These are phyloP conservation scores for Ogataea siamensis DNA, from an alignment of 805 yeast species.

Conservation along the genomic window DNA sequence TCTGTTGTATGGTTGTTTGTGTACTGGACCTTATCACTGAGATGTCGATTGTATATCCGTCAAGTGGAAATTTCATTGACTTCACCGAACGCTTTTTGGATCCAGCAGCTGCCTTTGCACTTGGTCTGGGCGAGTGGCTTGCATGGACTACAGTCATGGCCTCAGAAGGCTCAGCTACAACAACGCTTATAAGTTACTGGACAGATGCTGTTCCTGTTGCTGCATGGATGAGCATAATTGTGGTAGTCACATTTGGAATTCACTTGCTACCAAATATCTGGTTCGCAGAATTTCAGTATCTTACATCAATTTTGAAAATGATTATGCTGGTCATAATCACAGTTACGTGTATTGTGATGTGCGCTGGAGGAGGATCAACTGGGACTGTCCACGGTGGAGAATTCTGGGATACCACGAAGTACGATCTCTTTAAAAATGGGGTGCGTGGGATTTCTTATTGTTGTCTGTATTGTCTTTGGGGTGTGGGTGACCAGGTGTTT, in stretches of 20 bases:
- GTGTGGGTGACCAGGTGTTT: constrained; percentile 16
- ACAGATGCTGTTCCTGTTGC: constrained; percentile 14
- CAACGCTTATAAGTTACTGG: constrained; percentile 13
- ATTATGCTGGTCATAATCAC: constrained; percentile 12
- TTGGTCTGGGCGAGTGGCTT: constrained; percentile 15
- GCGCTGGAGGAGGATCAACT: constrained; percentile 13
- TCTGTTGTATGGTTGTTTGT: constrained; percentile 13
- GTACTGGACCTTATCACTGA: constrained; percentile 14
- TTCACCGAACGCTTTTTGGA: constrained; percentile 13
- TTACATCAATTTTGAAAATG: constrained; percentile 10
- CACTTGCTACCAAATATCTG: constrained; percentile 12
- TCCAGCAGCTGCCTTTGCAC: constrained; percentile 16
- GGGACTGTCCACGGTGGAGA: constrained; percentile 15
- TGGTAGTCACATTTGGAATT: constrained; percentile 12
- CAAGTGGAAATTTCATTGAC: constrained; percentile 15
- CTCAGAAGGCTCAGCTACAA: constrained; percentile 15
- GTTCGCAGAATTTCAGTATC: constrained; percentile 15
- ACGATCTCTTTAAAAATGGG: constrained; percentile 15
- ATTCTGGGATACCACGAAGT: constrained; percentile 11
- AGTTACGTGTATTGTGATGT: constrained; percentile 14
- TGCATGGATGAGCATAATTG: constrained; percentile 14
- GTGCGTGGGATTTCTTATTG: constrained; percentile 14
- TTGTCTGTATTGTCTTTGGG: constrained; percentile 14
- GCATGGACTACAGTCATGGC: constrained; percentile 17
- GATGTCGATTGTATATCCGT: constrained; percentile 14